Base-by-base conservation (phyloP, 1,139 yeast genomes). In the Ogataea hybrid region DNA sequence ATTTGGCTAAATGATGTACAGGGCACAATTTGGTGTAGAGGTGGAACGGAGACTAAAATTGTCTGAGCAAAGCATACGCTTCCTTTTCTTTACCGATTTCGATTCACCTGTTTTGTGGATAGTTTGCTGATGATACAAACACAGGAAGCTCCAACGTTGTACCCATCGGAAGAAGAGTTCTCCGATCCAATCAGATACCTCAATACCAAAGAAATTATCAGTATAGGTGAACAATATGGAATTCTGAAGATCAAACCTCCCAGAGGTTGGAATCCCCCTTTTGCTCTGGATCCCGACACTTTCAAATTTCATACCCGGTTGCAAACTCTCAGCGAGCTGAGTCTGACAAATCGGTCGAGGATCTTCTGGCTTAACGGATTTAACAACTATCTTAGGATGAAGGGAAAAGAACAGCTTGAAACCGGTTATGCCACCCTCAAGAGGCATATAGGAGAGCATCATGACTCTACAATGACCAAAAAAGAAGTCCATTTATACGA, bases 241-340 rank as follows among this genome's bases (percentile, higher is more conserved):
- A 71, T 84, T 53, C 62, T 84, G 23, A 84, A 84, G 56, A 53
- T 84, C 1, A 69, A 75, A 1, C 89, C 94, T 2, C 92, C 92
- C 0, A 44, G 50, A 5, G 65, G 57, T 10, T 81, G 85, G 76
- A 63, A 64, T 41, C 82, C 84, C 2, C 66, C 70, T 0, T 71
- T 83, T 48, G 70, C 77, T 47, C 65, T 84, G 14, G 71, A 84
- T 37, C 65, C 68, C 30, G 57, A 65, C 7, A 57, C 54, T 16
- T 83, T 84, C 59, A 70, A 63, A 42, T 84, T 84, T 55, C 81
- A 78, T 49, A 83, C 88, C 5, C 63, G 92, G 43, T 60, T 80
- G 18, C 92, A 84, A 57, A 73, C 70, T 39, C 56, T 84, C 43
- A 75, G 78, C 54, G 87, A 83, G 57, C 65, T 84, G 55, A 82